phyloP scores from a whole-genome alignment of 306 rosid genomes.

The Psophocarpus tetragonolobus region DNA sequence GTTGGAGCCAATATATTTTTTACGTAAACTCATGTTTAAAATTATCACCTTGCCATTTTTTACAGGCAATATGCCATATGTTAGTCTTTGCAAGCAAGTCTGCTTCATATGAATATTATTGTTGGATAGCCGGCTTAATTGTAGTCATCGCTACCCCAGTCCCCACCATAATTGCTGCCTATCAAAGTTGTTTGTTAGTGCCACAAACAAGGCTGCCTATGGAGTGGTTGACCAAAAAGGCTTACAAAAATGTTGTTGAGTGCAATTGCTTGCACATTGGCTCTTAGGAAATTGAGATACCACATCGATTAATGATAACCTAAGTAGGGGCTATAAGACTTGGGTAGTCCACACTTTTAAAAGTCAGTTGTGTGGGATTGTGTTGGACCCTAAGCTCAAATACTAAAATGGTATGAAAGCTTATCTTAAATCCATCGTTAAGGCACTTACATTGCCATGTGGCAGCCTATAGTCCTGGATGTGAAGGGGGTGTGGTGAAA shows the following conservation, averaged over 20 bases:
- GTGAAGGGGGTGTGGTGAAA: not conserved
- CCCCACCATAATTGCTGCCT: not conserved
- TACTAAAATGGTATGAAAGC: not conserved
- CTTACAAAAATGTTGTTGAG: not conserved
- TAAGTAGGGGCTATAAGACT: not conserved
- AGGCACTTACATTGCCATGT: not conserved
- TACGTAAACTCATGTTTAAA: not conserved
- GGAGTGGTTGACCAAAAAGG: not conserved
- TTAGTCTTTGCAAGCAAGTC: not conserved
- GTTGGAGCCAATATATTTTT: not conserved
- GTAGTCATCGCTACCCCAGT: not conserved
- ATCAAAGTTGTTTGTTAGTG: not conserved
- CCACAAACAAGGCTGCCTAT: not conserved
- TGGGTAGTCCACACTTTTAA: not conserved
- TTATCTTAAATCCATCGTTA: not conserved
- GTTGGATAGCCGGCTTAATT: not conserved
- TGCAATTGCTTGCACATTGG: not conserved
- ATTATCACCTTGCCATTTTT: not conserved
- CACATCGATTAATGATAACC: not conserved
- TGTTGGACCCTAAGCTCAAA: not conserved
- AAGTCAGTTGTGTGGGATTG: not conserved
- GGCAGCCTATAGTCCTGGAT: not conserved
- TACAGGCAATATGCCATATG: not conserved
- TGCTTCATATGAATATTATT: not conserved
- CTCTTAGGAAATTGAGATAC: not conserved